Evolutionary conservation across 2,329 filamentous ascomycete genomes (phyloP).

Genomic region (Rutstroemia sp.): DNA sequence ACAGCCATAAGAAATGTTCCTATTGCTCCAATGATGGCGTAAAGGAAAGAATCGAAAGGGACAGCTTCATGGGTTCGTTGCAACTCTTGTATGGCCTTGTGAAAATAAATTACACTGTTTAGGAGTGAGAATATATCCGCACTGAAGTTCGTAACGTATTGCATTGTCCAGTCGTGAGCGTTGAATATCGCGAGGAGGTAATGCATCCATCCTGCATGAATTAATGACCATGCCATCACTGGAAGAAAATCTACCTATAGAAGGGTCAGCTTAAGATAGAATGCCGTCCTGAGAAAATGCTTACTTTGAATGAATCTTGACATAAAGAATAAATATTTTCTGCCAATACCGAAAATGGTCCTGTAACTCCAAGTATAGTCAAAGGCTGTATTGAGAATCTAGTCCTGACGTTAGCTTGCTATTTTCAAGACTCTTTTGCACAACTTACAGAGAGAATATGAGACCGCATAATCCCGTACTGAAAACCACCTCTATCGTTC

Average conservation of each 20-base stretch:
- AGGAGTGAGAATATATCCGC: constrained; percentile 40
- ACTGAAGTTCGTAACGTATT: constrained; percentile 60
- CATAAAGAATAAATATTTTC: too few species aligned
- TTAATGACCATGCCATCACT: constrained; percentile 61
- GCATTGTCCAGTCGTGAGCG: constrained; percentile 64
- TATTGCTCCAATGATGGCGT: constrained; percentile 34
- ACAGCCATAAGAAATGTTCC: constrained; percentile 38
- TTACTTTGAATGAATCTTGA: too few species aligned
- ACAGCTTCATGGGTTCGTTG: too few species aligned
- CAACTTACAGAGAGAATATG: constrained; percentile 49
- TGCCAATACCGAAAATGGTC: too few species aligned
- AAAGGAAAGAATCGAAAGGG: constrained; percentile 34
- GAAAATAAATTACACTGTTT: neutral
- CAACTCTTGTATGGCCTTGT: neutral
- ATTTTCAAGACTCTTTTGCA: too few species aligned
- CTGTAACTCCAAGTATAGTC: too few species aligned
- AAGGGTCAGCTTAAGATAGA: too few species aligned
- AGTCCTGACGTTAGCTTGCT: too few species aligned
- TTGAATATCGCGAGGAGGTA: constrained; percentile 57
- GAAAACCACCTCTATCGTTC: constrained; percentile 59
- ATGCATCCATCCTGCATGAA: constrained; percentile 60
- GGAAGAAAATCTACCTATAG: constrained; percentile 49
- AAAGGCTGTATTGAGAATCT: too few species aligned
- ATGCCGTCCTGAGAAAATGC: too few species aligned
- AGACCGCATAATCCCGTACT: constrained; percentile 57